Conservation (phyloP, 2,329 filamentous ascomycete genomes). For the Chalaropsis thielavioides region DNA sequence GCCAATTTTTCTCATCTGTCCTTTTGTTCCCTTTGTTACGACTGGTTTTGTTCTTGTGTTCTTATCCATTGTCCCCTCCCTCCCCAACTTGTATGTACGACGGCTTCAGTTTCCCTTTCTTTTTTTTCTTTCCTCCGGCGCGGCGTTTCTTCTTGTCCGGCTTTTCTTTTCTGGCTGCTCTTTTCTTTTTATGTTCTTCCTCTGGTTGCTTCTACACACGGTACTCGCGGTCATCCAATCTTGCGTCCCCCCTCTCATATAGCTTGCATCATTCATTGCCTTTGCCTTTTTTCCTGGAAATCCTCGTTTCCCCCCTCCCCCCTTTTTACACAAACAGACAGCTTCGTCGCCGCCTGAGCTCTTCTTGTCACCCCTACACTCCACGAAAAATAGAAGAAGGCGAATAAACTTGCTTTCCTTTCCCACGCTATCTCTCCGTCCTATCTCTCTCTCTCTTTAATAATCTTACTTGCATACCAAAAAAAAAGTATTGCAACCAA, state of each 20-base stretch:
- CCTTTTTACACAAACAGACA: not conserved
- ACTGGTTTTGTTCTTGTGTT: not conserved
- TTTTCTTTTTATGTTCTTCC: not conserved
- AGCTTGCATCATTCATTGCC: not conserved
- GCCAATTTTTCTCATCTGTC: too few relatives aligned
- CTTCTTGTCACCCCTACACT: too few relatives aligned
- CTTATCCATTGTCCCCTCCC: not conserved
- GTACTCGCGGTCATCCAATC: not conserved
- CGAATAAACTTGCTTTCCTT: too few relatives aligned
- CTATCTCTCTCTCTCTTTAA: constrained; percentile 1
- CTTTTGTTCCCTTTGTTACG: not conserved
- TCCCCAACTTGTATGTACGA: not conserved
- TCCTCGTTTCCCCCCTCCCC: not conserved
- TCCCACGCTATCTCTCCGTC: too few relatives aligned
- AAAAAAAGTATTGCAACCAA: too few relatives aligned
- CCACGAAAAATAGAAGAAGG: too few relatives aligned
- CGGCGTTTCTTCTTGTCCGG: not conserved
- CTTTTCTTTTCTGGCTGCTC: not conserved
- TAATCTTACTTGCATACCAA: not conserved
- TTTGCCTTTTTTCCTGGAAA: not conserved
- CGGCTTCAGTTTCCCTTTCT: not conserved
- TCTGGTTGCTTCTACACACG: not conserved
- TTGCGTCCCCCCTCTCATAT: not conserved
- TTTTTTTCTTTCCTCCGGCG: not conserved
- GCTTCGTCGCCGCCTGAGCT: too few relatives aligned